phyloP scores from a whole-genome alignment of 2,329 filamentous ascomycete species.

The Ophiocordyceps camponoti-leonardi region DNA sequence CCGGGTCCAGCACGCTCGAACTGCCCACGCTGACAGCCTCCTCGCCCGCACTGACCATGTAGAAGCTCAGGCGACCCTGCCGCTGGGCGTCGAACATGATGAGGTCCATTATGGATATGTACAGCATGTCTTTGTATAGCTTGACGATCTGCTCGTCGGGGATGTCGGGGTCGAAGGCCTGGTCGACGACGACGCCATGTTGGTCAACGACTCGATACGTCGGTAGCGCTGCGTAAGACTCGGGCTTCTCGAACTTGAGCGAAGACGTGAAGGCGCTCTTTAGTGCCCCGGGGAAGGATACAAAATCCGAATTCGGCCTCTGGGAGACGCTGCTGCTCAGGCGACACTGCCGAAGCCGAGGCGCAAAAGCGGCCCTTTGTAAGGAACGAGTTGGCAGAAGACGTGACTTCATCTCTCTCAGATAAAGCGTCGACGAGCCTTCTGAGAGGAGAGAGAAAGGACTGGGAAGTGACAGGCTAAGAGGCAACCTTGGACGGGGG shows the following conservation, averaged over 20 bases:
- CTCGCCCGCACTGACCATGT: conserved; percentile 92
- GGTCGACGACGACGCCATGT: conserved; percentile 68
- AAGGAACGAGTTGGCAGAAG: conserved; percentile 13
- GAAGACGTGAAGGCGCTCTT: conserved; percentile 80
- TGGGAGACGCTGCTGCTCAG: conserved; percentile 35
- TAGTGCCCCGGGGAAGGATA: conserved; percentile 82
- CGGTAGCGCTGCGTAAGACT: conserved; percentile 57
- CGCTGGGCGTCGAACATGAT: conserved; percentile 97
- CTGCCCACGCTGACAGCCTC: conserved; percentile 88
- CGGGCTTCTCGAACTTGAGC: conserved; percentile 61
- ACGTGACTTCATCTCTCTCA: conserved; percentile 15
- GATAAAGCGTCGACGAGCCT: background rate
- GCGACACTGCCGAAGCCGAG: conserved; percentile 6
- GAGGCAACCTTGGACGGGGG: no score
- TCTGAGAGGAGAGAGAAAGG: background rate
- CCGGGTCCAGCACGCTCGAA: conserved; percentile 63
- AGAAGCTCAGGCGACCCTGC: conserved; percentile 87
- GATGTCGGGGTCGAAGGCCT: conserved; percentile 50
- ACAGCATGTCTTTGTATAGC: conserved; percentile 49
- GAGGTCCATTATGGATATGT: conserved; percentile 73
- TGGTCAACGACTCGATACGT: conserved; percentile 89
- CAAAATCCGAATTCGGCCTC: conserved; percentile 34
- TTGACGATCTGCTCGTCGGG: conserved; percentile 42
- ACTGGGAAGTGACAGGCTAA: background rate
- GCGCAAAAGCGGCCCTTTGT: conserved; percentile 8